phyloP scores from a whole-genome alignment of 2,329 filamentous ascomycete genomes.

The Cercospora sojina region DNA sequence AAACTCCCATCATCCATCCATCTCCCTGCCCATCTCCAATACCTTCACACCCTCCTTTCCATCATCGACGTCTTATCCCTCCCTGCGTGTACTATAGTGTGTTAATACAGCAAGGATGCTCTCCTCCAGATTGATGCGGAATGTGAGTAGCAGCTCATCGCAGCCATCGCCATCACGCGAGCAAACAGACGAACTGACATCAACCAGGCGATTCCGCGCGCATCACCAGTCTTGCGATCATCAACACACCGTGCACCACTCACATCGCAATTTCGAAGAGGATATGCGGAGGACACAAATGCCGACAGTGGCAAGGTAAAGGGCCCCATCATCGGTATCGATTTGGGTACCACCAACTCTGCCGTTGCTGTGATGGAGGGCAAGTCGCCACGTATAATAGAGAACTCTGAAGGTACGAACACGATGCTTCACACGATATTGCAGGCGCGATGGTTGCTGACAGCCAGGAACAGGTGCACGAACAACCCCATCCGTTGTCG shows the following conservation, averaged over 20 bases:
- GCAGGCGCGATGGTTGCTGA: constrained; percentile 19
- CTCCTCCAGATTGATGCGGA: constrained; percentile 39
- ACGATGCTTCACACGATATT: constrained; percentile 17
- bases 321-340: constrained; percentile 96
- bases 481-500: constrained; percentile 91
- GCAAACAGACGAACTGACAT: constrained; percentile 27
- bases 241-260: constrained; percentile 61
- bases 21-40: constrained; percentile 10
- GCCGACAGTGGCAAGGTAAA: constrained; percentile 76
- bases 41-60: constrained; percentile 11
- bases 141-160: constrained; percentile 31
- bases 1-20: constrained; percentile 6
- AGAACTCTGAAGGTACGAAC: constrained; percentile 84
- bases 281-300: constrained; percentile 58
- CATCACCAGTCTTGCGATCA: constrained; percentile 39
- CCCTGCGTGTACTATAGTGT: constrained; percentile 27
- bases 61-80: constrained; percentile 14
- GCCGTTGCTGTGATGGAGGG: constrained; percentile 98
- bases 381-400: constrained; percentile 91
- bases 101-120: constrained; percentile 35
- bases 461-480: constrained; percentile 62
- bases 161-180: constrained; percentile 31
- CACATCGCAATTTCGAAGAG: constrained; percentile 67
- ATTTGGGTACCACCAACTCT: constrained; percentile 97
- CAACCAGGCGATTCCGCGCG: constrained; percentile 37